phyloP scores from a whole-genome alignment of 2,329 filamentous ascomycete species.

The Chaetothyriales sp. region DNA sequence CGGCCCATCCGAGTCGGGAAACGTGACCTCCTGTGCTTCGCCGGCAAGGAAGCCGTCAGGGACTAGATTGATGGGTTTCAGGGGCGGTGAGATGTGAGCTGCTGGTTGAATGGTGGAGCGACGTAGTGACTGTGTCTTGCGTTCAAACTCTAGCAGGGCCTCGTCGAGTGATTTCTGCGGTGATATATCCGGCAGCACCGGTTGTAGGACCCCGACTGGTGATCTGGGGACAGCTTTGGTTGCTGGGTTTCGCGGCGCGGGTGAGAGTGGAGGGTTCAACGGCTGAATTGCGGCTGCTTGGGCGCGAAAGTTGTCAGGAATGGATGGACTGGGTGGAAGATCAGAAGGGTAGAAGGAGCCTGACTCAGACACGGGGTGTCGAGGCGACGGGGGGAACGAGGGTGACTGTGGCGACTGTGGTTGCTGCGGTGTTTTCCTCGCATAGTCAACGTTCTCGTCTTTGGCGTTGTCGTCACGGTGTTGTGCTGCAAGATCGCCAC shows the following conservation, averaged over 20 bases:
- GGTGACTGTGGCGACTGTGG: background rate
- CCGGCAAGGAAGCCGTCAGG: conserved; percentile 13
- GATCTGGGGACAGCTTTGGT: background rate
- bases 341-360: background rate
- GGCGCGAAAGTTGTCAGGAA: background rate
- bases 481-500: conserved; percentile 11
- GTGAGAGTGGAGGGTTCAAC: background rate
- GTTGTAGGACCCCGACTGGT: background rate
- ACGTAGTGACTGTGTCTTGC: background rate
- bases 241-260: background rate
- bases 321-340: background rate
- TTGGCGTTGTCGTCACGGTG: conserved; percentile 1
- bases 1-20: conserved; percentile 2
- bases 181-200: background rate
- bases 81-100: background rate
- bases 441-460: background rate
- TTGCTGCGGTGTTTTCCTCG: background rate
- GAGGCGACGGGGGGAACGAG: background rate
- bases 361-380: background rate
- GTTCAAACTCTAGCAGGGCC: background rate
- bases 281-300: background rate
- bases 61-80: background rate
- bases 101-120: background rate
- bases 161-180: background rate
- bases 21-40: conserved; percentile 12